Conservation (phyloP, 257 asterid genomes). For the Capsicum chinense region DNA sequence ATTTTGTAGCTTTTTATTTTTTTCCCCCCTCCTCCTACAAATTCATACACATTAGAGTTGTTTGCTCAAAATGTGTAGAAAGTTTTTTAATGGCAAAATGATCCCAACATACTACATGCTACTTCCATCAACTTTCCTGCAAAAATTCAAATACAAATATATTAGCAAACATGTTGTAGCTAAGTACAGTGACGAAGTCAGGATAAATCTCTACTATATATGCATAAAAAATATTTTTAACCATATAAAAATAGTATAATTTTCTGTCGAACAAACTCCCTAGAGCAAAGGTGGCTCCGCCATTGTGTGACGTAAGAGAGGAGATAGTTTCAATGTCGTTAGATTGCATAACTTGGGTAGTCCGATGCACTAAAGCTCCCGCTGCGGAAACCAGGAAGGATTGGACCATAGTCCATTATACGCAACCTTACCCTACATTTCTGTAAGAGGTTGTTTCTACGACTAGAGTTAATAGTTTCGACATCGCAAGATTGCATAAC, state of each 20-base stretch:
- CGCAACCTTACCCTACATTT: no score
- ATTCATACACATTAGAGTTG: conserved; percentile 16
- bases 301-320: neutral
- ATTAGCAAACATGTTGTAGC: neutral
- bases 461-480: no score
- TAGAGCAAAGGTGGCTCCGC: no score
- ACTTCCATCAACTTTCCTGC: conserved; percentile 91
- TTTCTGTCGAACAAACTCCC: no score
- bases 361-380: no score
- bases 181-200: neutral
- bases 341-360: neutral
- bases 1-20: conserved; percentile 27
- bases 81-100: conserved; percentile 62
- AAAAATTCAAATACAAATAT: conserved; percentile 26
- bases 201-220: neutral
- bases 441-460: no score
- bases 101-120: conserved; percentile 74
- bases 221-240: no score
- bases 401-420: no score
- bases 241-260: no score
- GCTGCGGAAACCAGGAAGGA: no score
- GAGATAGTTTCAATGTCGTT: neutral
- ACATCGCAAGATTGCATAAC: no score
- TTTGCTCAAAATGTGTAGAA: conserved; percentile 30
- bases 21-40: neutral